A percentile compares a stretch with the other conserved stretches of the same genome.
Conservation (phyloP, 2,329 filamentous ascomycete species). For the Penicillium sp. region DNA sequence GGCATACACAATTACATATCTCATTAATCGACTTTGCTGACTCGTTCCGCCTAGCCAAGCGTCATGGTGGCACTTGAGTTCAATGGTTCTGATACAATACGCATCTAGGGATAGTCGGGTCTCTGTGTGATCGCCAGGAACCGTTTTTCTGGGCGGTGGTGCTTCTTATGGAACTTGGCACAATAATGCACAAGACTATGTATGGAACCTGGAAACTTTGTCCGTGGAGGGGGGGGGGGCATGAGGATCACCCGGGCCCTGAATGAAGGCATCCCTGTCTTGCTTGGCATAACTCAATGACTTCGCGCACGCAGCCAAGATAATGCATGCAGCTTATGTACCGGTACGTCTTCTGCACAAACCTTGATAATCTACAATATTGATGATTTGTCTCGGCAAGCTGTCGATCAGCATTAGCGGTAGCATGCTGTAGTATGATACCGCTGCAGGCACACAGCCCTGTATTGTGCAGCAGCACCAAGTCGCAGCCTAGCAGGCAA, state of each 20-base stretch:
- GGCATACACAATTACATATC: neutral
- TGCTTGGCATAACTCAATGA: slow-evolving; percentile 5
- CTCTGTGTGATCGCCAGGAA: neutral
- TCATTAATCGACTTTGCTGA: neutral
- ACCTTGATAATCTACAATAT: neutral
- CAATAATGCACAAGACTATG: neutral
- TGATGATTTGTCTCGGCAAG: neutral
- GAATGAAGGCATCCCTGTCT: slow-evolving; percentile 7
- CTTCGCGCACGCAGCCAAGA: slow-evolving; percentile 3
- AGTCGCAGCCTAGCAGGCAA: slow-evolving; percentile 8
- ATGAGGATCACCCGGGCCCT: slow-evolving; percentile 1
- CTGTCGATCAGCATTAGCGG: neutral
- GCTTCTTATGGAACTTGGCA: neutral
- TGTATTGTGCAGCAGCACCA: neutral
- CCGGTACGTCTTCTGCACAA: neutral
- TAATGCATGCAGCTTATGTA: neutral
- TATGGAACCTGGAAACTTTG: neutral
- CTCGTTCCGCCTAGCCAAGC: neutral
- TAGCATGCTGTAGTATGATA: neutral
- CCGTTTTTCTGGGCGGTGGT: neutral
- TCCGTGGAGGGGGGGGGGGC: neutral
- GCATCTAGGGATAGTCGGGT: neutral
- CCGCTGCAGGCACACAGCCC: slow-evolving; percentile 7
- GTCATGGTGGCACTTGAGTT: neutral
- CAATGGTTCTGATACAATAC: neutral